Evolutionary conservation across 306 rosid genomes (phyloP), one percentile per base, ranked within the genome.

Genomic region (Cotoneaster glaucophyllus): DNA sequence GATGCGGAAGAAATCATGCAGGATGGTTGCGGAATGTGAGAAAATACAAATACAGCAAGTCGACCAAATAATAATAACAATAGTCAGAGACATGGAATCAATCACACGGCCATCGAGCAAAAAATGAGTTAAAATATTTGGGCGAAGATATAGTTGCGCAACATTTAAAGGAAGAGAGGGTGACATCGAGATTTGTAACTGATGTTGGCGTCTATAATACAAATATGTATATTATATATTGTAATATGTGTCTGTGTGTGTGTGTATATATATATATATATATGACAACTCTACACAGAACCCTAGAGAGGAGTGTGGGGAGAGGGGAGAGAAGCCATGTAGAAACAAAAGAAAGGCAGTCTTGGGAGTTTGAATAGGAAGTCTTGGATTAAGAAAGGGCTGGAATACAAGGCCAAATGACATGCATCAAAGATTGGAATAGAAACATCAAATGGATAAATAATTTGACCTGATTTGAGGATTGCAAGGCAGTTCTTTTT

Each of bases 401-500:
- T 48, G 54, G 54, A 48, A 48, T 48, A 17, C 18, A 48, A 18
- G 54, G 54, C 54, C 54, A 48, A 48, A 48, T 15, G 74, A 37
- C 75, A 65, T 31, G 82, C 81, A 80, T 84, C 75, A 74, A 73
- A 86, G 80, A 85, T 77, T 43, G 85, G 91, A 85, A 90, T 90
- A 82, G 97, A 92, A 90, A 85, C 93, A 84, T 85, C 86, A 84
- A 52, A 78, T 71, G n/a, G 17, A 70, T 86, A 75, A 69, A 80
- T 83, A 64, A 74, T 85, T 59, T 22, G n/a, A 58, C 78, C 74
- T 64, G 77, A 75, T 63, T 56, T 73, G 52, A 83, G 76, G 82
- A 85, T 48, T 48, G 39, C 39, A 34, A 34, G 39, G 39, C 39
- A 34, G 9, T 34, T 34, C 9, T 32, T 32, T 32, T 32, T 32